Evolutionary conservation across 2,329 filamentous ascomycete genomes (phyloP), one percentile per base, ranked within the genome.

Genomic region (Epicoccum sorghinum): DNA sequence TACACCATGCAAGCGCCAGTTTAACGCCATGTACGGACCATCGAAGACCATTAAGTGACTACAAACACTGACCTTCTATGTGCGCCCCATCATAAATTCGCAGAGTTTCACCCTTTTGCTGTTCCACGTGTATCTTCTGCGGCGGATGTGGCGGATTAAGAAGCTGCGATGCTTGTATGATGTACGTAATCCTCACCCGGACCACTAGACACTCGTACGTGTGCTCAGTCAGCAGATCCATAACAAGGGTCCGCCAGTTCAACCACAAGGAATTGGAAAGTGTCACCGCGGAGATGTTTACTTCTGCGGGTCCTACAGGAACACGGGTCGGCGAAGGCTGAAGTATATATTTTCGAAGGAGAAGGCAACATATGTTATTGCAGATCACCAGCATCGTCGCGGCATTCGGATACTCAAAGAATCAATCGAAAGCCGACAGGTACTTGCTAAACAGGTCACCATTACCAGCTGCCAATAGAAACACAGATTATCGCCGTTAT

Each of bases 201-300:
- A 47, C 22, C 18, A 51, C 25, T 25, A 55, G 47, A 48, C 33
- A 40, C 49, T 49, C 42, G 35, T 33, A 46, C 14, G 42, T 27
- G 43, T 40, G 47, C 47, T 47, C 47, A 37, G 36, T 55, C 47
- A 47, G 50, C 42, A 39, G 30, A 24, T 32, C 45, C 42, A 40
- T 37, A 46, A 41, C 46, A 49, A 24, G 42, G 35, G 22, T 29
- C 25, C 30, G 2, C 24, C 36, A 9, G 14, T 42, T 25, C 25
- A 18, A 37, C 23, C 14, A 25, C 37, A 47, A 40, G 33, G 42
- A 39, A 43, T 37, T n/a, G 46, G 25, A 32, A 6, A 39, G 14
- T 24, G 23, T 37, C 52, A 29, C 54, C 54, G 54, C 49, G 54
- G 54, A 57, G 54, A 57, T 57, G 54, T 46, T 12, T 39, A 7